Evolutionary conservation across 495 filamentous ascomycete species (phyloP), one percentile per base, ranked within the genome.

Genomic region (Aspergillus wentii): DNA sequence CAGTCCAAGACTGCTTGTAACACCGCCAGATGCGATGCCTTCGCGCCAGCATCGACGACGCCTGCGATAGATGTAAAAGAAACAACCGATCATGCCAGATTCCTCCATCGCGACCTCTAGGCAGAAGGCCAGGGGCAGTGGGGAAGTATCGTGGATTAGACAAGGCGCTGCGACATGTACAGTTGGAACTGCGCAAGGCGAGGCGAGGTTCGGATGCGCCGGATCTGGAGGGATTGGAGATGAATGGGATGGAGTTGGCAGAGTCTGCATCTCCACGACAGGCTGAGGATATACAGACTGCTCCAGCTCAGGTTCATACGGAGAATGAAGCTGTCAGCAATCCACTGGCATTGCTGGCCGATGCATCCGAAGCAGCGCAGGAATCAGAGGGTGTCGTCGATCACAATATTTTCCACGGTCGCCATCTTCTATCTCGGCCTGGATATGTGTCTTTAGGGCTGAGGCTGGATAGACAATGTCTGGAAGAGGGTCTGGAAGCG

Each of bases 11-110:
- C n/a, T n/a, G n/a, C n/a, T n/a, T n/a, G n/a, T n/a, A n/a, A n/a
- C n/a, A n/a, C n/a, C n/a, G n/a, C 17, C 20, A 56, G 48, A 59
- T 59, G 55, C 33, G 40, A 44, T 59, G 55, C 17, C 46, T 48
- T 14, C 51, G 55, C 25, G 10, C 33, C 10, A 3, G 11, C 3
- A 3, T 17, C 5, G 30, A 40, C 29, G 35, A 42, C 2, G 39
- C 52, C 3, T 59, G 55, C 5, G 43, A 55, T 23, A 43, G 51
- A 3, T 59, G 51, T 22, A 46, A 9, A 33, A 35, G 49, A 8
- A 52, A 43, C n/a, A 40, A 53, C 22, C 48, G 55, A 2, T 16
- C 33, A 0, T 58, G 55, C 23, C 44, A 21, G 4, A 50, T 51
- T 13, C 55, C 55, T 15, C 25, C 40, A 26, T 37, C 49, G 2